Evolutionary conservation across 768 basidiomycete genomes (phyloP), one percentile per base, ranked within the genome.

Genomic region (Agrocybe praecox): DNA sequence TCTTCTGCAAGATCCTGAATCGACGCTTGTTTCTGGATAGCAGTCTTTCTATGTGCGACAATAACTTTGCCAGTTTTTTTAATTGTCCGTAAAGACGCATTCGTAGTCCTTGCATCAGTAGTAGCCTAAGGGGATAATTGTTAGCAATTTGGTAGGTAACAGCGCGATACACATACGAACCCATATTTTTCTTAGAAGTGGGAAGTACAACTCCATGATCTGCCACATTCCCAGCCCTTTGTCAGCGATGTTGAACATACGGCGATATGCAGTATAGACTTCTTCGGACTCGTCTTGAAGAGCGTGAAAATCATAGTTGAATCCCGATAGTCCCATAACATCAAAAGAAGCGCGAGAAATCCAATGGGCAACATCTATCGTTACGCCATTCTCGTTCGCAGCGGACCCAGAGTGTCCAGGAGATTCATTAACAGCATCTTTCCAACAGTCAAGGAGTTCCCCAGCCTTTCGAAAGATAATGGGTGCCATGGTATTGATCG

Each of bases 281-380:
- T 73, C 70, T 56, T 81, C 80, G 0, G 77, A 73, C 62, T 84
- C 81, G 49, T 79, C 76, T 47, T 77, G 68, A 2, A 85, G 63
- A 2, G 82, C 72, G 42, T 77, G 70, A 65, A 85, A 85, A 29
- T 76, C 69, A 57, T 84, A 81, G 58, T 80, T 76, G 34, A 85
- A 81, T 6, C 80, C 81, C 6, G 85, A 79, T 9, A 85, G 71
- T 10, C 86, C 87, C 47, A 88, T 85, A 11, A 86, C 76, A 60
- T 89, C 87, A 54, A 89, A 82, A 1, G 85, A 80, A 0, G 81
- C 79, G 23, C 85, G 80, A 12, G 82, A 82, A n/a, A 86, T 65
- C 81, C 84, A 88, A 54, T 80, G 78, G 21, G 77, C 70, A 19
- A 86, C 73, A 57, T 88, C 84, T 51, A 88, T 66, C 6, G 68